Evolutionary conservation across 2,329 filamentous ascomycete genomes (phyloP), one percentile per base, ranked within the genome.

Genomic region (Hypoxylon sp.): DNA sequence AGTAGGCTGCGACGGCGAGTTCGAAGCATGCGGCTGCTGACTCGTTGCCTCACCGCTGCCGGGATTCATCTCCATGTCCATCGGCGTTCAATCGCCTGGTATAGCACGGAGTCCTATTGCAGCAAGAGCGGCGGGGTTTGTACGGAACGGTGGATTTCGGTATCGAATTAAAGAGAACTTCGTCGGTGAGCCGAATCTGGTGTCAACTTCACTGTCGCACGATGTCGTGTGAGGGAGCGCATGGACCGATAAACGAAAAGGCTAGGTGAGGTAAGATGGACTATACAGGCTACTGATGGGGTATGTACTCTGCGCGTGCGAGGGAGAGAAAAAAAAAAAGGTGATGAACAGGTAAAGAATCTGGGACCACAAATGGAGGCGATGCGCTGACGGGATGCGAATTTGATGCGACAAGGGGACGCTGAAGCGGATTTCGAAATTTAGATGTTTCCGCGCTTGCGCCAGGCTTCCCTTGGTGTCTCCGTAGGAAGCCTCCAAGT

Each of bases 1-100:
- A 35, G 71, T 69, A 50, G 64, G 24, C 48, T 71, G 71, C 63
- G 69, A 67, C 19, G 69, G 62, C 32, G 69, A 70, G n/a, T 70
- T 63, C 13, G 62, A 51, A 42, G 62, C 58, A 15, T 70, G 70
- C 39, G 54, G 56, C 31, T 51, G 67, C 31, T 62, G 65, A 60
- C 35, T 42, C 63, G 44, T 47, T 56, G 63, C 51, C 55, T 66
- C 67, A 56, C 67, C 62, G 52, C 47, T 63, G 50, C 60, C 47
- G 11, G 64, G 31, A 61, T 70, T 62, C 69, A 70, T 72, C 44
- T 51, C 65, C 47, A 53, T 29, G 42, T 68, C 56, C 62, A 70
- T 70, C 47, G 15, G 37, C 27, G 8, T 46, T 53, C 51, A 55
- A 29, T 53, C 29, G 63, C 32, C 24, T 15, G 35, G 21, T 47